Percentiles rank a stretch among this genome's conserved stretches.
Evolutionary conservation across 768 basidiomycete species (phyloP).

Genomic region (Pulveroboletus ravenelii): DNA sequence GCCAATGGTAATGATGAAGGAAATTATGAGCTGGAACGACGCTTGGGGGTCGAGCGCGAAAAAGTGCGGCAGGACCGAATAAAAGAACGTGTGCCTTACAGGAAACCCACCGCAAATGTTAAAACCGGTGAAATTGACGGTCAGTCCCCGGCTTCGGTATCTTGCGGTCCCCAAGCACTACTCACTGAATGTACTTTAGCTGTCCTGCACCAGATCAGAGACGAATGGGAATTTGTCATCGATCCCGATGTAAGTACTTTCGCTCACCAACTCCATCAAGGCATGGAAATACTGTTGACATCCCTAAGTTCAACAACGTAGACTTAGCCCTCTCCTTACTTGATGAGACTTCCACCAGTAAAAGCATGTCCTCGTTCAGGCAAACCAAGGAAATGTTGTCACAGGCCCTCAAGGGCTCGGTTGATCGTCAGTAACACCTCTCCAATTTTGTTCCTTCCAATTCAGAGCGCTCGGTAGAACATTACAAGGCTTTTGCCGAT

Average conservation of each 20-base stretch:
- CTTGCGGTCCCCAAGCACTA: background rate
- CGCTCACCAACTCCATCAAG: background rate
- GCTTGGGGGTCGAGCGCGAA: constrained; percentile 60
- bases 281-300: constrained; percentile 6
- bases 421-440: constrained; percentile 61
- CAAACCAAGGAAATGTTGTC: constrained; percentile 74
- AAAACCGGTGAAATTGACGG: constrained; percentile 84
- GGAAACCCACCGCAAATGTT: constrained; percentile 47
- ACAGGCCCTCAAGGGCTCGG: constrained; percentile 77
- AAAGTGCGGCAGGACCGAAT: constrained; percentile 64
- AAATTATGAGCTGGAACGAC: constrained; percentile 54
- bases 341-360: constrained; percentile 67
- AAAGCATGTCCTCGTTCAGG: constrained; percentile 73
- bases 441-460: background rate
- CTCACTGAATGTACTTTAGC: constrained; percentile 39
- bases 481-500: constrained; percentile 94
- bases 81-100: constrained; percentile 60
- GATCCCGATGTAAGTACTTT: constrained; percentile 62
- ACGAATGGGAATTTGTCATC: constrained; percentile 87
- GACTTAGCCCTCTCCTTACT: constrained; percentile 88
- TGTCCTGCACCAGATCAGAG: constrained; percentile 78
- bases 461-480: constrained; percentile 44
- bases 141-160: constrained; percentile 33
- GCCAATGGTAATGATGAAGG: constrained; percentile 49
- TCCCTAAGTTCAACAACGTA: constrained; percentile 81